A percentile compares a stretch with the other conserved stretches of the same genome.
Conservation (phyloP, 2,329 filamentous ascomycete genomes). For the Aspergillus hiratsukae region DNA sequence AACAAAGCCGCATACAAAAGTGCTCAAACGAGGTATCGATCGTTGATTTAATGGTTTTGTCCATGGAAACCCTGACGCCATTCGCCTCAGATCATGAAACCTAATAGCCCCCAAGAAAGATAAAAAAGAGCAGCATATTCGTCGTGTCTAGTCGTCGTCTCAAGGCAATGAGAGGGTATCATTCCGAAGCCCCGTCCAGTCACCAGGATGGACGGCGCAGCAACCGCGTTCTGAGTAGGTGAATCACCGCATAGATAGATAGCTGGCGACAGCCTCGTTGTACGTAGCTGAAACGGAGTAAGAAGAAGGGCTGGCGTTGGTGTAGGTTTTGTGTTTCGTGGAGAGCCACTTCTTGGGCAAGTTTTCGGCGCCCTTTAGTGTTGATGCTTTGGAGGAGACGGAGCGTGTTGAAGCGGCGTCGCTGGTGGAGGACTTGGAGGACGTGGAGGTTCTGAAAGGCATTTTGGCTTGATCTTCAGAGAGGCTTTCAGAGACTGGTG, state of each 20-base stretch:
- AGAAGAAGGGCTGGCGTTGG: background rate
- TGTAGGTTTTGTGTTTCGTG: conserved; percentile 9
- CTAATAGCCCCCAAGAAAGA: background rate
- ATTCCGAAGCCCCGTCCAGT: background rate
- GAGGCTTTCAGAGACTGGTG: background rate
- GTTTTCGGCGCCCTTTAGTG: conserved; percentile 17
- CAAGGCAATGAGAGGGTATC: background rate
- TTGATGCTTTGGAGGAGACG: conserved; percentile 21
- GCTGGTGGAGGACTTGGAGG: conserved; percentile 10
- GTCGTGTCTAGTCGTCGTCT: background rate
- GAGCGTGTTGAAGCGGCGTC: conserved; percentile 20
- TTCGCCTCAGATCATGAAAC: background rate
- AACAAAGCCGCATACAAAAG: background rate
- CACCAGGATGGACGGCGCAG: background rate
- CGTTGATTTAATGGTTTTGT: background rate
- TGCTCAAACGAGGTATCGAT: background rate
- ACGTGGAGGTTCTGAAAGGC: conserved; percentile 6
- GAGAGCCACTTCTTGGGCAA: conserved; percentile 19
- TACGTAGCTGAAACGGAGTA: conserved; percentile 8
- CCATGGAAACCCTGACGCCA: background rate
- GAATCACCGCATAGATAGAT: conserved; percentile 20
- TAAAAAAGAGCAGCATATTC: background rate
- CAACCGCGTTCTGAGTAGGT: background rate
- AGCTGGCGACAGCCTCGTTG: conserved; percentile 20
- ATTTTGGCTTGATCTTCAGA: background rate